Evolutionary conservation across 176 grass and related monocot species (phyloP).

Genomic region (Pontederia crassipes): DNA sequence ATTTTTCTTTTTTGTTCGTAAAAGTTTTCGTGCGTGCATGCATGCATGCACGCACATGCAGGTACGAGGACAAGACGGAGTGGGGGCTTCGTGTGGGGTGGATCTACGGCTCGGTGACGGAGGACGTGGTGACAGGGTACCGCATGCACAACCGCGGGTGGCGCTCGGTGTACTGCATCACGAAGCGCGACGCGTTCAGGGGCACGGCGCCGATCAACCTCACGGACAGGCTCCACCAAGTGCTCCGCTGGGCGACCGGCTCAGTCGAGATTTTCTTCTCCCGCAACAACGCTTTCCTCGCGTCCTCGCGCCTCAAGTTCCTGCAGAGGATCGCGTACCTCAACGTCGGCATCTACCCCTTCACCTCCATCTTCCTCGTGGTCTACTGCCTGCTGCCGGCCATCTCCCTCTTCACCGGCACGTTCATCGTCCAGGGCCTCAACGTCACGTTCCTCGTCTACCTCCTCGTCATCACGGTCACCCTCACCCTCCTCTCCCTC

Average conservation of each 20-base stretch:
- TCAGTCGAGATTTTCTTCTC: constrained; percentile 98
- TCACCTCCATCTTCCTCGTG: constrained; percentile 87
- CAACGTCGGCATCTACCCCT: constrained; percentile 89
- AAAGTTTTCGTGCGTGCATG: neutral
- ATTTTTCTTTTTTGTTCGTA: neutral
- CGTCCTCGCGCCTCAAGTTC: constrained; percentile 64
- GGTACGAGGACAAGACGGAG: constrained; percentile 79
- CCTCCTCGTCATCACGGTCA: constrained; percentile 53
- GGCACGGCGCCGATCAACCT: constrained; percentile 94
- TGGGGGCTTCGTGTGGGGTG: constrained; percentile 73
- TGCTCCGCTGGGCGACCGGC: constrained; percentile 84
- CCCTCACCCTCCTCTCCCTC: constrained; percentile 60
- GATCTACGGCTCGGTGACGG: constrained; percentile 91
- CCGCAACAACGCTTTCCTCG: constrained; percentile 70
- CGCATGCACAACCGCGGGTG: constrained; percentile 91
- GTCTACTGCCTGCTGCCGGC: constrained; percentile 75
- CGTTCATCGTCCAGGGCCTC: constrained; percentile 70
- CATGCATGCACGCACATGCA: neutral
- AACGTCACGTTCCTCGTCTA: constrained; percentile 61
- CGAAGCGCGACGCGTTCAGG: constrained; percentile 68
- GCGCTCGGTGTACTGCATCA: constrained; percentile 96
- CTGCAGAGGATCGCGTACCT: constrained; percentile 60
- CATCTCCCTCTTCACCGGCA: constrained; percentile 74
- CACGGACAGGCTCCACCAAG: constrained; percentile 86
- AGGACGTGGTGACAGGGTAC: constrained; percentile 89